Percentiles rank a stretch among this genome's conserved stretches.
Conservation (phyloP, 768 basidiomycete genomes). For the Chiua virens region DNA sequence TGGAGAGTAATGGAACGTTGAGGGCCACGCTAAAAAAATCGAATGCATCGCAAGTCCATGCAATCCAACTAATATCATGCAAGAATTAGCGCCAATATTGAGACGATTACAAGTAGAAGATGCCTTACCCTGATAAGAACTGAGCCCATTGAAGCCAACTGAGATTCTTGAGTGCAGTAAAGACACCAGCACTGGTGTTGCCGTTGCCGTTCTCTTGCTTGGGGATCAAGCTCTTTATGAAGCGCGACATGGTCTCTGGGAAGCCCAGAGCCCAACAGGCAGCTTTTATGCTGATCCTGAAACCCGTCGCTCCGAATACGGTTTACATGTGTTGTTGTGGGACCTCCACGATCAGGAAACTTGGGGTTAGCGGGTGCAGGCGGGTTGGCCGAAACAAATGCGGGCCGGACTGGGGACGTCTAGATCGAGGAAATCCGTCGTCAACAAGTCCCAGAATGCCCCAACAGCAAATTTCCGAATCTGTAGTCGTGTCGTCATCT, state of each 20-base stretch:
- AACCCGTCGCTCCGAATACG: constrained; percentile 4
- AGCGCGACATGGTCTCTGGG: constrained; percentile 24
- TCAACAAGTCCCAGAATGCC: neutral
- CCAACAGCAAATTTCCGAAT: neutral
- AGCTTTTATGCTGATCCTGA: constrained; percentile 16
- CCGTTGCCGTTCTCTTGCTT: constrained; percentile 42
- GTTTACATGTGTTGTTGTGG: neutral
- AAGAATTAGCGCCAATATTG: neutral
- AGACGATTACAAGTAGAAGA: neutral
- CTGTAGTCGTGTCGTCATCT: neutral
- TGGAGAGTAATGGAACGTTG: constrained; percentile 46
- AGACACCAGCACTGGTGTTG: constrained; percentile 35
- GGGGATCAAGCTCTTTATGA: constrained; percentile 50
- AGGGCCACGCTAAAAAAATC: constrained; percentile 84
- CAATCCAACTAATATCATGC: constrained; percentile 59
- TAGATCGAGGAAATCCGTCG: neutral
- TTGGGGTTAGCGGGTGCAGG: neutral
- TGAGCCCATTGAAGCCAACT: constrained; percentile 59
- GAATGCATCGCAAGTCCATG: constrained; percentile 85
- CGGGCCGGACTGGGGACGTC: neutral
- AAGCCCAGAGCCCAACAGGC: neutral
- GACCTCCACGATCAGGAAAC: neutral
- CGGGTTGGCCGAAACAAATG: neutral
- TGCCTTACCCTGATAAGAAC: constrained; percentile 52
- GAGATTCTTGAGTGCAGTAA: constrained; percentile 43